These are phyloP conservation scores for Bipolaris zeicola DNA, from an alignment of 2,329 filamentous ascomycete species.

Conservation along the genomic window DNA sequence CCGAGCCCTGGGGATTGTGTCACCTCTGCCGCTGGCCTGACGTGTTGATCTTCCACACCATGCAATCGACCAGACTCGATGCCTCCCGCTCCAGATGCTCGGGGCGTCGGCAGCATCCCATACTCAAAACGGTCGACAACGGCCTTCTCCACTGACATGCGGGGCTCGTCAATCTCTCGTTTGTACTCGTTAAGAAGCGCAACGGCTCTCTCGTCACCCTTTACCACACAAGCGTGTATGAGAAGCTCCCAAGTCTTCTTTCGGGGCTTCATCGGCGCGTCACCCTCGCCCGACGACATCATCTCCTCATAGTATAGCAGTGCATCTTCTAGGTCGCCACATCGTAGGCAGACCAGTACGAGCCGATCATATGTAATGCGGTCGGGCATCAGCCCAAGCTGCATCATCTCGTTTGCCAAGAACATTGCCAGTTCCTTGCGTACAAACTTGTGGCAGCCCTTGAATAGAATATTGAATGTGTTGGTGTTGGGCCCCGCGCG, in stretches of 20 bases:
- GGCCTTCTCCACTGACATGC: slow-evolving; percentile 15
- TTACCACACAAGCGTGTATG: slow-evolving; percentile 15
- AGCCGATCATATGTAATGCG: slow-evolving; percentile 66
- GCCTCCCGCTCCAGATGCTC: neutral
- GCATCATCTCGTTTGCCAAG: slow-evolving; percentile 66
- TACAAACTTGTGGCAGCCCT: slow-evolving; percentile 51
- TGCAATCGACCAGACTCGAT: neutral
- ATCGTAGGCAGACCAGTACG: slow-evolving; percentile 60
- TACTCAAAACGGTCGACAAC: slow-evolving; percentile 24
- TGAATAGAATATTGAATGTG: slow-evolving; percentile 68
- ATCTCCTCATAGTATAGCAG: slow-evolving; percentile 59
- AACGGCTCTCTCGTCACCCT: slow-evolving; percentile 27
- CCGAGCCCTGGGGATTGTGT: slow-evolving; percentile 2
- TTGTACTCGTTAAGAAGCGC: slow-evolving; percentile 26
- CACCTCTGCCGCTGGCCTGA: neutral
- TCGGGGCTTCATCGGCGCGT: slow-evolving; percentile 18
- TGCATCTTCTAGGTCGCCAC: slow-evolving; percentile 52
- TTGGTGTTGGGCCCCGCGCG: slow-evolving; percentile 52
- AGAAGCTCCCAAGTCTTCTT: slow-evolving; percentile 25
- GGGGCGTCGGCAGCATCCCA: slow-evolving; percentile 4
- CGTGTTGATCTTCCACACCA: slow-evolving; percentile 2
- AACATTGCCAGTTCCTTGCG: slow-evolving; percentile 65
- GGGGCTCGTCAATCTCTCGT: slow-evolving; percentile 18
- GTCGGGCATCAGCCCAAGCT: slow-evolving; percentile 60
- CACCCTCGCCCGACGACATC: slow-evolving; percentile 28